phyloP scores from a whole-genome alignment of 2,329 filamentous ascomycete species.

The Colletotrichum destructivum region DNA sequence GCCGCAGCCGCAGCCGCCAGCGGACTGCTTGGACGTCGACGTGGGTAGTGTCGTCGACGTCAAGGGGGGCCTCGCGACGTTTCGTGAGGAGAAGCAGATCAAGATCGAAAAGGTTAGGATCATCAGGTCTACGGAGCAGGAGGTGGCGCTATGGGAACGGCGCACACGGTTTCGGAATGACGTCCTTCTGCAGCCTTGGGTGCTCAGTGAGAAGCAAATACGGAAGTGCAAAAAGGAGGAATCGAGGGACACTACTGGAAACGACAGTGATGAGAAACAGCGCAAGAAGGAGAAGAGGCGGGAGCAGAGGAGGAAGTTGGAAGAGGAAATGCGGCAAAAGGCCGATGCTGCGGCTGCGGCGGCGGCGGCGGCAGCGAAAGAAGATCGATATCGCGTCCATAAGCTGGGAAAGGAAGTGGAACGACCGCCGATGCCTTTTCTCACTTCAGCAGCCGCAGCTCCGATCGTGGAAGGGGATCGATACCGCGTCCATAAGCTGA shows the following conservation, averaged over 20 bases:
- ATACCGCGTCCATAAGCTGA: slow-evolving; percentile 16
- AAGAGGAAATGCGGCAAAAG: slow-evolving; percentile 27
- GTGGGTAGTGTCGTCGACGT: slow-evolving; percentile 71
- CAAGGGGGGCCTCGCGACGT: slow-evolving; percentile 66
- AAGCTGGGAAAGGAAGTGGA: slow-evolving; percentile 12
- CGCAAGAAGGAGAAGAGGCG: slow-evolving; percentile 22
- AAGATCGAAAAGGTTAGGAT: slow-evolving; percentile 65
- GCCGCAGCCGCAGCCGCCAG: slow-evolving; percentile 31
- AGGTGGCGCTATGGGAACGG: slow-evolving; percentile 73
- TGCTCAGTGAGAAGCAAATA: slow-evolving; percentile 64
- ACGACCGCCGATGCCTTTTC: background rate
- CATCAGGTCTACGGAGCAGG: slow-evolving; percentile 67
- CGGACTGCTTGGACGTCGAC: slow-evolving; percentile 55
- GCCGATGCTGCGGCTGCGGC: slow-evolving; percentile 9
- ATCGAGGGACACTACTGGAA: slow-evolving; percentile 57
- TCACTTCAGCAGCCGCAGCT: slow-evolving; percentile 6
- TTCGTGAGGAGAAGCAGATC: slow-evolving; percentile 66
- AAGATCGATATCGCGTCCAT: slow-evolving; percentile 5
- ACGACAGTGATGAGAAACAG: slow-evolving; percentile 45
- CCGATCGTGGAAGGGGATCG: background rate
- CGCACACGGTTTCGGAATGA: slow-evolving; percentile 63
- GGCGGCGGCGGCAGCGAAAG: background rate
- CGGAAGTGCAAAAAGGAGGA: slow-evolving; percentile 61
- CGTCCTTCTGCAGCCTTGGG: slow-evolving; percentile 69
- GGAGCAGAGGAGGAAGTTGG: slow-evolving; percentile 6